Base-by-base conservation (phyloP, 225 moss, liverwort and hornwort species). In the Marchantia paleacea region DNA sequence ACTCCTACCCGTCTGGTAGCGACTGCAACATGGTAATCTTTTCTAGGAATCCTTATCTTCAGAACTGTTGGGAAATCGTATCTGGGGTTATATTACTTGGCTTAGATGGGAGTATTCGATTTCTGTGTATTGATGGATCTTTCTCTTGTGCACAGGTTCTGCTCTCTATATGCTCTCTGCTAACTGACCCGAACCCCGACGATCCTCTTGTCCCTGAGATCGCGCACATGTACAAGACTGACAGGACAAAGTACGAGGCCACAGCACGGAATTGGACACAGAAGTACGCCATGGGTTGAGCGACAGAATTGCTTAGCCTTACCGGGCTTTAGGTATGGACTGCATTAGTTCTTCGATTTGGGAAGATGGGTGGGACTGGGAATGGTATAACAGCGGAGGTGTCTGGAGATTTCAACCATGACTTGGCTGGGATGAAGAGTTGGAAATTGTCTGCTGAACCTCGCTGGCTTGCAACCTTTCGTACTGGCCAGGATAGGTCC, bases 211-310 rank as follows among this genome's bases (percentile, higher is more conserved):
- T 97, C 60, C 97, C 97, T 48, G 94, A 97, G 89, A 94, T 97
- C 77, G 94, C 97, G 4, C 94, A 97, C 67, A 97, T 97, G 94
- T 97, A 97, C 85, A 97, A 97, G 91, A 94, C 97, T 5, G 94
- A 97, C 92, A 91, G 94, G 91, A 88, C 93, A 65, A 97, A 97
- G 82, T 97, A 97, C 26, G 97, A 97, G 76, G 93, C 86, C 63
- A 94, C 94, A 16, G 94, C 97, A 47, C 93, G 97, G 81, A 94
- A 91, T 85, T 97, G 97, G 97, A 94, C 97, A 76, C 97, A 97
- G 92, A 97, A 97, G 82, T 97, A 97, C 78, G 97, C 97, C 7
- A 97, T 97, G 97, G 93, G 97, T 88, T 97, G 87, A 94, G 77
- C 62, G 67, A 29, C 77, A 48, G 52, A 52, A 62, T 67, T 55